Evolutionary conservation across 179 eudicot genomes (phyloP).

Genomic region (Silene coronaria): DNA sequence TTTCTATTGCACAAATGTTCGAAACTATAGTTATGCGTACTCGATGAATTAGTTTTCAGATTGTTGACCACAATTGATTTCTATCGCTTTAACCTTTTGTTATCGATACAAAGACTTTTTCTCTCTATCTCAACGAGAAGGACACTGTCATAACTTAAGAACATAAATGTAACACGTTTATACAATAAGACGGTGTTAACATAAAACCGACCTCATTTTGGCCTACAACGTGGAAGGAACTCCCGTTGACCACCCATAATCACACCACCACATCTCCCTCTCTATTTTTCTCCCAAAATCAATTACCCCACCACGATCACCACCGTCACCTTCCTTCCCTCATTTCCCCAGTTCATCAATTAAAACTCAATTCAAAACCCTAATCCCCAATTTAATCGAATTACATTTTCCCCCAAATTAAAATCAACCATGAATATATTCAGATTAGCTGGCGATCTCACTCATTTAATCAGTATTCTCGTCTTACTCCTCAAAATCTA

Average conservation of each 20-base stretch:
- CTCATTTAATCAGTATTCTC: slow-evolving; percentile 61
- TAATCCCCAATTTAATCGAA: not conserved
- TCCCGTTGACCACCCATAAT: not conserved
- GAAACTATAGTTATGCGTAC: too few relatives aligned
- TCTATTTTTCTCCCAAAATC: not conserved
- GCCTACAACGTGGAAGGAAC: not conserved
- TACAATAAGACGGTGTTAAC: not conserved
- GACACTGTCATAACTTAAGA: too few relatives aligned
- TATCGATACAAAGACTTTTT: too few relatives aligned
- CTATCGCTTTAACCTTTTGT: too few relatives aligned
- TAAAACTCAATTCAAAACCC: not conserved
- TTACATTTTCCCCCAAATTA: not conserved
- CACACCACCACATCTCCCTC: not conserved
- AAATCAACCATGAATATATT: slow-evolving; percentile 54
- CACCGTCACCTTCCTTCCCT: not conserved
- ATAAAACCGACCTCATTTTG: not conserved
- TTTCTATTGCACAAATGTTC: too few relatives aligned
- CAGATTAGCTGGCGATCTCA: slow-evolving; percentile 73
- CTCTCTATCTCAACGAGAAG: too few relatives aligned
- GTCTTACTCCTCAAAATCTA: slow-evolving; percentile 78
- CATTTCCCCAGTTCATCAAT: too few relatives aligned
- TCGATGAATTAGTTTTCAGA: too few relatives aligned
- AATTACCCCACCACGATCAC: not conserved
- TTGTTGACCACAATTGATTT: too few relatives aligned
- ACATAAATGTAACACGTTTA: too few relatives aligned